Percentiles rank a stretch among this genome's conserved stretches.
phyloP scores from a whole-genome alignment of 768 basidiomycete species.

The Agrocybe pediades region DNA sequence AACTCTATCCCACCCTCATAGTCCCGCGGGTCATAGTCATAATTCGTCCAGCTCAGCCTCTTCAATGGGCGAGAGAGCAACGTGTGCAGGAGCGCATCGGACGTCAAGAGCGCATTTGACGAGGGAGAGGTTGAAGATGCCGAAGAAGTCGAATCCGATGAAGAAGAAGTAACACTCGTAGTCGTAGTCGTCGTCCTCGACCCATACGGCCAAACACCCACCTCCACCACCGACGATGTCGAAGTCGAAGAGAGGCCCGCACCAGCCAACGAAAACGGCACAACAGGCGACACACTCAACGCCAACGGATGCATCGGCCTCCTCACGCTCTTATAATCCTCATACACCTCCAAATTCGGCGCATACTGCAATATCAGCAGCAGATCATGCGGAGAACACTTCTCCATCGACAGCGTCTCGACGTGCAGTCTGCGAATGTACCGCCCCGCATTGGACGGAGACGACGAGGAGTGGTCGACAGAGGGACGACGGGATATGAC shows the following conservation, averaged over 20 bases:
- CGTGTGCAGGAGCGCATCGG: constrained; percentile 56
- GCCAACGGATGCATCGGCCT: constrained; percentile 32
- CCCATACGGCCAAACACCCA: background rate
- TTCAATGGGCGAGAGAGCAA: constrained; percentile 54
- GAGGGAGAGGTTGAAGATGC: background rate
- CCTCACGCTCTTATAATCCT: constrained; percentile 66
- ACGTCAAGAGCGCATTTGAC: constrained; percentile 10
- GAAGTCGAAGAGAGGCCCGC: constrained; percentile 28
- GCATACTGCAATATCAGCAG: constrained; percentile 70
- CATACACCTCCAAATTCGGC: constrained; percentile 58
- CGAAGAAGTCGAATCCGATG: background rate
- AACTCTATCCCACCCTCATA: constrained; percentile 45
- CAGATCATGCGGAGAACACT: constrained; percentile 66
- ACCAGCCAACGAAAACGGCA: constrained; percentile 24
- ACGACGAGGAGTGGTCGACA: constrained; percentile 34
- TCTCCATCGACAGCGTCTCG: constrained; percentile 65
- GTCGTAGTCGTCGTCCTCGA: background rate
- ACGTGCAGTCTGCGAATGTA: constrained; percentile 66
- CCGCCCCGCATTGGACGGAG: constrained; percentile 22
- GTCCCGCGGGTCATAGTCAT: constrained; percentile 42
- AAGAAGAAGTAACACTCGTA: background rate
- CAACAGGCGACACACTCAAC: constrained; percentile 16
- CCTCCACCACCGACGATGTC: background rate
- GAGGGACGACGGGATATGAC: constrained; percentile 39
- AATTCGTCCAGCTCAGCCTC: constrained; percentile 71